phyloP scores from a whole-genome alignment of 2,329 filamentous ascomycete genomes.

The Rosellinia necatrix region DNA sequence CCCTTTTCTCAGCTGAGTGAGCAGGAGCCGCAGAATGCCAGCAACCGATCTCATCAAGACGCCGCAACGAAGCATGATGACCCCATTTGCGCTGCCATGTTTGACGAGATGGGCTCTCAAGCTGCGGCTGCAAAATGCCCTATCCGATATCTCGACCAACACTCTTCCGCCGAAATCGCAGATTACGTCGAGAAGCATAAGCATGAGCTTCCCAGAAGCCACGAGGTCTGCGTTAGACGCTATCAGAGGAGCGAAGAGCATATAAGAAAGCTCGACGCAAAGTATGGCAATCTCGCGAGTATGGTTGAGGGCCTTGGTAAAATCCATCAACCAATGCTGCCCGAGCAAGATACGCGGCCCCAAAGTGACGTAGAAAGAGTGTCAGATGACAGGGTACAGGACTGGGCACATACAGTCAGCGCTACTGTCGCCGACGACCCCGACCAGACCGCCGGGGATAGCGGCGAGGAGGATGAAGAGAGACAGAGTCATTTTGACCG shows the following conservation, averaged over 20 bases:
- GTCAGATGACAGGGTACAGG: conserved; percentile 76
- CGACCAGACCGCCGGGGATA: conserved; percentile 47
- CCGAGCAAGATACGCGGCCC: conserved; percentile 55
- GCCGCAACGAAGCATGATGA: conserved; percentile 55
- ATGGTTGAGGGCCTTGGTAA: conserved; percentile 92
- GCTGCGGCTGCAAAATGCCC: conserved; percentile 72
- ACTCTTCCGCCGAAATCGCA: conserved; percentile 90
- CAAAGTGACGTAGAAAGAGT: conserved; percentile 53
- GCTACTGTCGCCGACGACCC: conserved; percentile 46
- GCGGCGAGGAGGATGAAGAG: conserved; percentile 56
- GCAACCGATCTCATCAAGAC: conserved; percentile 41
- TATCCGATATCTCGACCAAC: conserved; percentile 89
- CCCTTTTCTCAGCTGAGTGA: conserved; percentile 66
- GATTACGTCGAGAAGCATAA: conserved; percentile 95
- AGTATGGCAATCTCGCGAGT: conserved; percentile 88
- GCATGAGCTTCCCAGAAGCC: conserved; percentile 89
- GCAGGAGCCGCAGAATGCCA: conserved; percentile 43
- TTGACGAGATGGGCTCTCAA: conserved; percentile 62
- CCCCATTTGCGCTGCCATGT: conserved; percentile 68
- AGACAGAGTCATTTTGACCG: conserved; percentile 80
- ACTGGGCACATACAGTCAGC: conserved; percentile 82
- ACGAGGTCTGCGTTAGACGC: conserved; percentile 87
- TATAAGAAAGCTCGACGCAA: conserved; percentile 86
- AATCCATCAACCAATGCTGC: conserved; percentile 87
- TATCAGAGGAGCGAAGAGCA: conserved; percentile 88